These are phyloP conservation scores for Chrysoporthe puriensis DNA, from an alignment of 2,329 filamentous ascomycete genomes.

Conservation along the genomic window DNA sequence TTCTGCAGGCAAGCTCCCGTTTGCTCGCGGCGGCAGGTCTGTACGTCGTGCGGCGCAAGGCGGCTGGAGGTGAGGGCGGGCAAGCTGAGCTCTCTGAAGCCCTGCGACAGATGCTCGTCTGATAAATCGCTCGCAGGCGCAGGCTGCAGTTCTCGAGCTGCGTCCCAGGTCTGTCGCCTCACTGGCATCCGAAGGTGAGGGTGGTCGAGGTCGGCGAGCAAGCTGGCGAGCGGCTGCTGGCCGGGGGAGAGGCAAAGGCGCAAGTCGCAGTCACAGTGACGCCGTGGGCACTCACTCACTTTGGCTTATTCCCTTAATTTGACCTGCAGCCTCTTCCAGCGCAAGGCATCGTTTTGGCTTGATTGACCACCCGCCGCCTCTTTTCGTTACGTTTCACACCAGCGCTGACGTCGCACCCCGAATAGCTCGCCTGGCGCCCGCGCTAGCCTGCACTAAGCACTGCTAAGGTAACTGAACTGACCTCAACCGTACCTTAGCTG, in stretches of 20 bases:
- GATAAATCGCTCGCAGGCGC: background rate
- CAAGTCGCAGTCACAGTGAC: no score
- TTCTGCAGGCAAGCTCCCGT: background rate
- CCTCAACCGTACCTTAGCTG: background rate
- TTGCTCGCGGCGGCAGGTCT: constrained; percentile 2
- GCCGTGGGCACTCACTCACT: background rate
- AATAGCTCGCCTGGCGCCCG: background rate
- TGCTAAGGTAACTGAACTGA: background rate
- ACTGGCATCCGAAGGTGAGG: background rate
- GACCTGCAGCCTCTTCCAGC: background rate
- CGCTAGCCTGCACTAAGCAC: no score
- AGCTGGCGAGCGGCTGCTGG: background rate
- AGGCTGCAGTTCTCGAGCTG: background rate
- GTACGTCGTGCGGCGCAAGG: background rate
- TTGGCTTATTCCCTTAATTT: background rate
- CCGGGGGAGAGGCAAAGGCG: background rate
- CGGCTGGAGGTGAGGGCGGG: background rate
- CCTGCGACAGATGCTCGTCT: background rate
- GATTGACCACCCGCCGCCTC: background rate
- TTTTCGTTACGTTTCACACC: background rate
- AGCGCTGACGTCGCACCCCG: constrained; percentile 1
- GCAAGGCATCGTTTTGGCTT: background rate
- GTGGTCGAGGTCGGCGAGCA: background rate
- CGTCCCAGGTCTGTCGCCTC: background rate
- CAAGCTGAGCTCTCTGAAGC: background rate